A percentile compares a stretch with the other conserved stretches of the same genome.
Evolutionary conservation across 192 early-diverging fungal genomes (phyloP).

Genomic region (Radiomyces spectabilis): DNA sequence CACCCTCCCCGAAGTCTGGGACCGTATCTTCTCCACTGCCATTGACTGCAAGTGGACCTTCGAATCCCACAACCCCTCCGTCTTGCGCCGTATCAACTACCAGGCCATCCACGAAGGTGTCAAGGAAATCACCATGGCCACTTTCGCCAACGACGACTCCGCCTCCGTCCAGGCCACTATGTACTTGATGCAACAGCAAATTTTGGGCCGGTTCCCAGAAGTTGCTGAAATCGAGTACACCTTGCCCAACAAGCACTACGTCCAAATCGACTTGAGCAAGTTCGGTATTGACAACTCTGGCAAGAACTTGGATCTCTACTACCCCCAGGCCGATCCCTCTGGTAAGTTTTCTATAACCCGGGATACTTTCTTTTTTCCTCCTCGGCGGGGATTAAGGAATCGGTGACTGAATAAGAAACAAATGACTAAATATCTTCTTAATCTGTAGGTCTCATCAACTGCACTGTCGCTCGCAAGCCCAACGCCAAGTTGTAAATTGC

Average conservation of each 20-base stretch:
- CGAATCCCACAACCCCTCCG: constrained; percentile 9
- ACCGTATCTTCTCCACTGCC: constrained; percentile 71
- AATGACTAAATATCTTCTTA: background rate
- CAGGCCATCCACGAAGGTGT: constrained; percentile 48
- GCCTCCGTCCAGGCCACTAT: constrained; percentile 77
- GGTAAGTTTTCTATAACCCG: constrained; percentile 21
- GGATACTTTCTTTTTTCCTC: too few relatives aligned
- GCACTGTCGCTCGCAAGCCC: constrained; percentile 50
- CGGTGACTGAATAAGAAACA: background rate
- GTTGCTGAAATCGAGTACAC: constrained; percentile 59
- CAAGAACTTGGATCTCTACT: constrained; percentile 62
- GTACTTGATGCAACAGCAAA: constrained; percentile 66
- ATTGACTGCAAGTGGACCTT: constrained; percentile 66
- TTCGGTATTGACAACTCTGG: constrained; percentile 61
- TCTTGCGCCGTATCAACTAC: constrained; percentile 37
- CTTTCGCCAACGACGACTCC: constrained; percentile 70
- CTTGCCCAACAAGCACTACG: constrained; percentile 75
- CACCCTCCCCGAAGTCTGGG: constrained; percentile 64
- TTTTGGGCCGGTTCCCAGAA: constrained; percentile 45
- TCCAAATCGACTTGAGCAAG: constrained; percentile 62
- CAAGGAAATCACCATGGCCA: constrained; percentile 59
- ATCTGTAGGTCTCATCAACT: constrained; percentile 52
- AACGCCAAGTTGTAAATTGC: constrained; percentile 33
- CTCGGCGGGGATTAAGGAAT: background rate
- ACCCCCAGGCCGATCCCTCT: constrained; percentile 66